A percentile compares a stretch with the other conserved stretches of the same genome.
phyloP scores from a whole-genome alignment of 768 basidiomycete genomes.

The Leccinum fibrillosum region DNA sequence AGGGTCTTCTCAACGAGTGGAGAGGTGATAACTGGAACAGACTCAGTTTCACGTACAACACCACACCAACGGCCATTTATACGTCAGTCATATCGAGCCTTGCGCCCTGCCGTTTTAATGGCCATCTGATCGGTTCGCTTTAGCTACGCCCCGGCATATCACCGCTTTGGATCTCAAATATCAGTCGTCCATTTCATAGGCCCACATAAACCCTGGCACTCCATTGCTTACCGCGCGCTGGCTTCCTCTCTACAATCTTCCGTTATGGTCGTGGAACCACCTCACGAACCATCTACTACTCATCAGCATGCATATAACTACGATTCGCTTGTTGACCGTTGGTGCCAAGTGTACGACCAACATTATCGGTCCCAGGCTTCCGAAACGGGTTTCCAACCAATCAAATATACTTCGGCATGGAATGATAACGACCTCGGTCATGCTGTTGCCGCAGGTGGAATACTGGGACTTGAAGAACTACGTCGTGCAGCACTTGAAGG shows the following conservation, averaged over 20 bases:
- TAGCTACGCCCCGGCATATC: constrained; percentile 96
- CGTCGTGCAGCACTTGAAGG: constrained; percentile 32
- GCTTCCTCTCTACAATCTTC: constrained; percentile 36
- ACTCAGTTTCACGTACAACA: constrained; percentile 97
- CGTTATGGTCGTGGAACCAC: constrained; percentile 30
- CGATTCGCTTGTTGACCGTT: constrained; percentile 78
- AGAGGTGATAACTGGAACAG: constrained; percentile 82
- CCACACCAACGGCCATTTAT: constrained; percentile 95
- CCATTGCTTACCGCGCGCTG: constrained; percentile 66
- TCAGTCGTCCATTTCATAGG: constrained; percentile 93
- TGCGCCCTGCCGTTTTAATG: constrained; percentile 21
- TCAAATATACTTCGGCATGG: constrained; percentile 75
- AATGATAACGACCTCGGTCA: constrained; percentile 37
- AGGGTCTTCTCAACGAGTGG: constrained; percentile 97
- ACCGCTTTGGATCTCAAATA: constrained; percentile 86
- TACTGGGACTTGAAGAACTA: constrained; percentile 42
- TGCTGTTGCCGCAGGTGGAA: constrained; percentile 14
- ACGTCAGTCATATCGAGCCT: constrained; percentile 57
- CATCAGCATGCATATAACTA: constrained; percentile 66
- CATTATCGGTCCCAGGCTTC: constrained; percentile 67
- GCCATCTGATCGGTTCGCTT: constrained; percentile 24
- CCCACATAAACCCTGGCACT: constrained; percentile 92
- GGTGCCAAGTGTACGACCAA: constrained; percentile 88
- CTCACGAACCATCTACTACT: constrained; percentile 5
- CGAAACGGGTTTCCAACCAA: constrained; percentile 45